Evolutionary conservation across 106 monocot genomes (phyloP).

Genomic region (Phalaenopsis aphrodite): DNA sequence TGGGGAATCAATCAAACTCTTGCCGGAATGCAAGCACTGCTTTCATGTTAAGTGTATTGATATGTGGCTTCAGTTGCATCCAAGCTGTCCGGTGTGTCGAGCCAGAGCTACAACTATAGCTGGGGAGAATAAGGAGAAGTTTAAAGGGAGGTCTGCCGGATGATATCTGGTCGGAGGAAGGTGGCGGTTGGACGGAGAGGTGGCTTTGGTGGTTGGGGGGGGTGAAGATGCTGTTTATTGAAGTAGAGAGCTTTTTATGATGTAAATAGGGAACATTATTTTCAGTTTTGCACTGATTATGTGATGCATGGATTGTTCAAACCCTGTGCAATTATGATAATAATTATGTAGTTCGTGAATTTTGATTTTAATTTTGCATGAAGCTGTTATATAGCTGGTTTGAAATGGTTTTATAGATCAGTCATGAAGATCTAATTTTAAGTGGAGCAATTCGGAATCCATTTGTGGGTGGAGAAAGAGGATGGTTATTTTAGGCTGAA

Average conservation of each 20-base stretch:
- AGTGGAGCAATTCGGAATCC: too few species aligned
- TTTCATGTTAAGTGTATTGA: conserved; percentile 13
- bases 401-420: too few species aligned
- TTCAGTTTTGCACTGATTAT: too few species aligned
- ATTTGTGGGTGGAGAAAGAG: too few species aligned
- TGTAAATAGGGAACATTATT: too few species aligned
- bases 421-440: too few species aligned
- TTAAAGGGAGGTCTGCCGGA: background rate
- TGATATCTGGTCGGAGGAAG: background rate
- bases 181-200: background rate
- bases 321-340: too few species aligned
- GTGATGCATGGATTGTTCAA: too few species aligned
- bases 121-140: background rate
- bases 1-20: conserved; percentile 1
- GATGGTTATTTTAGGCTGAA: too few species aligned
- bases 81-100: conserved; percentile 11
- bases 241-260: background rate
- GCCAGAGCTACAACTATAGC: background rate
- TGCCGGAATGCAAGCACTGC: conserved; percentile 10
- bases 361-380: too few species aligned
- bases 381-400: too few species aligned
- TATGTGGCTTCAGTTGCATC: background rate
- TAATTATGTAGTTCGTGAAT: too few species aligned
- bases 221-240: background rate
- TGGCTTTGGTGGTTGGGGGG: background rate